A percentile compares a stretch with the other conserved stretches of the same genome.
Evolutionary conservation across 1,284 basidiomycete genomes (phyloP).

Genomic region (Cryptococcus depauperatus): DNA sequence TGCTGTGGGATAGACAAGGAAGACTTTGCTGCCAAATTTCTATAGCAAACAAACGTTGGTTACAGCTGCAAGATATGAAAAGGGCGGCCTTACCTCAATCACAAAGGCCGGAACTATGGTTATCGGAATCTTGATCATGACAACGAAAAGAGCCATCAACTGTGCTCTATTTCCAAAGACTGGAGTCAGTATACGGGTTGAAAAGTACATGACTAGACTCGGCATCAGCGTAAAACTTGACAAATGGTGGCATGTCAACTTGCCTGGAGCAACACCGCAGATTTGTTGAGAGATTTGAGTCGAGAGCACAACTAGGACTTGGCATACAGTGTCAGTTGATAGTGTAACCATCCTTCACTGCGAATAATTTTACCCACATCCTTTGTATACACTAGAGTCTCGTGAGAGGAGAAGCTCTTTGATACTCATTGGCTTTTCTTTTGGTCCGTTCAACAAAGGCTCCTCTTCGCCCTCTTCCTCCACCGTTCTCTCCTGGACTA

Average conservation of each 20-base stretch:
- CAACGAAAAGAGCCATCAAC: slow-evolving; percentile 36
- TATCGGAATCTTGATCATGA: slow-evolving; percentile 43
- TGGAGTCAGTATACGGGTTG: slow-evolving; percentile 40
- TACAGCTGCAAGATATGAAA: background rate
- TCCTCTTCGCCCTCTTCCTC: slow-evolving; percentile 12
- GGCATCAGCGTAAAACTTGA: background rate
- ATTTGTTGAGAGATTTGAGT: slow-evolving; percentile 35
- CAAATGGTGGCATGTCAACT: slow-evolving; percentile 2
- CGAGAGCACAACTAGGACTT: slow-evolving; percentile 31
- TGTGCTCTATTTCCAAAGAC: slow-evolving; percentile 36
- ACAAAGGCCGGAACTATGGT: slow-evolving; percentile 46
- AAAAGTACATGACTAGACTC: slow-evolving; percentile 41
- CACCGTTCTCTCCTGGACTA: slow-evolving; percentile 6
- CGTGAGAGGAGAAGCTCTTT: slow-evolving; percentile 21
- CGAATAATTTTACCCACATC: slow-evolving; percentile 22
- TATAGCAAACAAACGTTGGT: slow-evolving; percentile 6
- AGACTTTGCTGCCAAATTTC: slow-evolving; percentile 21
- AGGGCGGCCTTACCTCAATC: slow-evolving; percentile 32
- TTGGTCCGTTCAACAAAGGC: background rate
- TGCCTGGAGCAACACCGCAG: slow-evolving; percentile 34
- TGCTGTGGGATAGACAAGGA: slow-evolving; percentile 25
- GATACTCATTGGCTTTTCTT: slow-evolving; percentile 19
- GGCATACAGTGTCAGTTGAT: no score
- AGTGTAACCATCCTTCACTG: no score
- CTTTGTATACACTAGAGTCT: slow-evolving; percentile 19